Base-by-base conservation (phyloP, 2,329 filamentous ascomycete species). In the Capronia coronata region DNA sequence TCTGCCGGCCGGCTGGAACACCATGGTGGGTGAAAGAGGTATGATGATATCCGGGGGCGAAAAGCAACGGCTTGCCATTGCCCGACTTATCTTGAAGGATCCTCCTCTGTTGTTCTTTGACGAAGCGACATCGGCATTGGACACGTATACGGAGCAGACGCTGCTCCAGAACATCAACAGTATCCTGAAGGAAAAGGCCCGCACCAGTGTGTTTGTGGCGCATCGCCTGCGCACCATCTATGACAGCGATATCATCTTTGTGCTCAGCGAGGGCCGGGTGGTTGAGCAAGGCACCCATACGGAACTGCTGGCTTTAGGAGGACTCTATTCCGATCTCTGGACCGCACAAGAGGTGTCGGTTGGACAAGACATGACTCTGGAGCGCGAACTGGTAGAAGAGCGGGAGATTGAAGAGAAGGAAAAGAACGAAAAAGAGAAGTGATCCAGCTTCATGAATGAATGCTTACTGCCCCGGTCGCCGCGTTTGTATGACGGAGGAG, bases 191-290 rank as follows among this genome's bases (percentile, higher is more conserved):
- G 90, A 95, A 62, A 95, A 94, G 71, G 75, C 75, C 2, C 79
- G 90, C 49, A 97, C 93, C 0, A 96, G 89, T 59, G 87, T 98
- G 1, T 97, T 97, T 64, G 86, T 98, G 3, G 93, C 93, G 5
- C 93, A 97, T 67, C 79, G 93, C 14, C 71, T 98, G 52, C 80
- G 91, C 45, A 97, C 93, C 0, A 96, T 98, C 58, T 94, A 87
- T 63, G 93, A 97, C 63, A 87, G 87, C 32, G 86, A 97, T 68
- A 73, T 90, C 61, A 97, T 97, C 60, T 90, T 97, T 61, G 93
- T 97, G 30, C 71, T 97, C 49, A 84, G 83, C 64, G 83, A 86
- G 52, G 93, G 93, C 0, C 74, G 73, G 11, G 89, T 97, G n/a
- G 87, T 83, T 2, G 93, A 97, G 71, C 82, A 79, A 67, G 93